phyloP scores from a whole-genome alignment of 2,329 filamentous ascomycete species.

The Acrodontium crateriforme region DNA sequence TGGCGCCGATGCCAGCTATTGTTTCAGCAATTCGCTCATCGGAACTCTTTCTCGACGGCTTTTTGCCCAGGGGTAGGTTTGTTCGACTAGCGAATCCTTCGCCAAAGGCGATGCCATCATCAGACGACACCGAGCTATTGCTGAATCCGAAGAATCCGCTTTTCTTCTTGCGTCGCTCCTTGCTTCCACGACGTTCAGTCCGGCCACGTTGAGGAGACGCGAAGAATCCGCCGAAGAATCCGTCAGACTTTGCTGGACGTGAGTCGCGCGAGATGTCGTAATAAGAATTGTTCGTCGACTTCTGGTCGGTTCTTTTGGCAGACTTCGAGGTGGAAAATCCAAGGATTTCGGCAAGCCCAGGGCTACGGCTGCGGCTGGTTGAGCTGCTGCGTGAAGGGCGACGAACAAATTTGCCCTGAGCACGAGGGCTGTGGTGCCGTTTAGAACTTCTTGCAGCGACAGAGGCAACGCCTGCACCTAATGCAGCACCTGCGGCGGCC shows the following conservation, averaged over 20 bases:
- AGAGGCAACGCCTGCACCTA: constrained; percentile 9
- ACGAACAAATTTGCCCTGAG: constrained; percentile 14
- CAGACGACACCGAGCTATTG: constrained; percentile 31
- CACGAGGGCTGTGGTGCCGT: constrained; percentile 5
- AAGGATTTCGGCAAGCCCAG: constrained; percentile 13
- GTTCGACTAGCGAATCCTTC: constrained; percentile 16
- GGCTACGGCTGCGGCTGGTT: constrained; percentile 16
- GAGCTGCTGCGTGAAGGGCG: constrained; percentile 30
- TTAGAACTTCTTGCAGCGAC: constrained; percentile 9
- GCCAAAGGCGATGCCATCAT: constrained; percentile 34
- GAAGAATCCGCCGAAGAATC: constrained; percentile 19
- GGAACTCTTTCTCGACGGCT: constrained; percentile 23
- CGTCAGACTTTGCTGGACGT: constrained; percentile 9
- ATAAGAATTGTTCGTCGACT: constrained; percentile 5
- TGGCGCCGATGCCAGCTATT: constrained; percentile 33
- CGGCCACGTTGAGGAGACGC: constrained; percentile 14
- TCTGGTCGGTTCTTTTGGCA: constrained; percentile 4
- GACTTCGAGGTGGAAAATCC: constrained; percentile 8
- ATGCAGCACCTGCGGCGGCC: constrained; percentile 14
- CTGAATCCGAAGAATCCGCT: constrained; percentile 36
- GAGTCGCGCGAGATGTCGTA: constrained; percentile 6
- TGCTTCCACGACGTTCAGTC: constrained; percentile 4
- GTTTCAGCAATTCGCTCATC: constrained; percentile 34
- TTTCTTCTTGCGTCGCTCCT: constrained; percentile 23
- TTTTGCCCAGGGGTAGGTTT: constrained; percentile 8